Evolutionary conservation across 306 rosid genomes (phyloP), one percentile per base, ranked within the genome.

Genomic region (Sechiopsis laciniata): DNA sequence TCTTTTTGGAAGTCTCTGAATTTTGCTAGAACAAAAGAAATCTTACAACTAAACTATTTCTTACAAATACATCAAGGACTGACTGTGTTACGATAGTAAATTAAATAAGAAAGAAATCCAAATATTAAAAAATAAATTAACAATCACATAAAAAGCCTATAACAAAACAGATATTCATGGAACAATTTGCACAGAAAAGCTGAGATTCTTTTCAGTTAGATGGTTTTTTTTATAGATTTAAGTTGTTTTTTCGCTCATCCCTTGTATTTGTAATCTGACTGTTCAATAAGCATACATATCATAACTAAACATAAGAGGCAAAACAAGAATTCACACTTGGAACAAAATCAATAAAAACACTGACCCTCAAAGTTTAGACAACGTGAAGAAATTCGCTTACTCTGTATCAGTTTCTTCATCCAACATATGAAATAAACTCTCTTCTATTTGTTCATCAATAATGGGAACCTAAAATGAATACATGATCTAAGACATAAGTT

Each of bases 321-420:
- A 42, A 21, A 46, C 10, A 68, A 45, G 56, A 68, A 48, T 21
- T 45, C 73, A 3, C 1, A 67, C 55, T 69, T 17, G 59, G 56
- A 53, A 29, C 50, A 45, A 37, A 63, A 51, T 53, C 17, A 79
- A 12, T 17, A 64, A 26, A n/a, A 65, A 35, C 53, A 42, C 66
- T 15, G 32, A 55, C 16, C n/a, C 62, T 53, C 10, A 48, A 71
- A 40, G 75, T 68, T 74, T 20, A 64, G 22, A 70, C 60, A 76
- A 32, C 60, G 53, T 16, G 40, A 48, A 63, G 42, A 17, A n/a
- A 55, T 40, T 60, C 73, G 82, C 91, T 48, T 89, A 91, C 97
- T 91, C 96, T 32, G 96, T 81, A 85, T 94, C 94, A 71, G 98
- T 94, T 89, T 94, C 98, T 80, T 90, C 98, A 79, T 94, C 97